Conservation (phyloP, 1,284 basidiomycete genomes). For the Blastosporella zonata region DNA sequence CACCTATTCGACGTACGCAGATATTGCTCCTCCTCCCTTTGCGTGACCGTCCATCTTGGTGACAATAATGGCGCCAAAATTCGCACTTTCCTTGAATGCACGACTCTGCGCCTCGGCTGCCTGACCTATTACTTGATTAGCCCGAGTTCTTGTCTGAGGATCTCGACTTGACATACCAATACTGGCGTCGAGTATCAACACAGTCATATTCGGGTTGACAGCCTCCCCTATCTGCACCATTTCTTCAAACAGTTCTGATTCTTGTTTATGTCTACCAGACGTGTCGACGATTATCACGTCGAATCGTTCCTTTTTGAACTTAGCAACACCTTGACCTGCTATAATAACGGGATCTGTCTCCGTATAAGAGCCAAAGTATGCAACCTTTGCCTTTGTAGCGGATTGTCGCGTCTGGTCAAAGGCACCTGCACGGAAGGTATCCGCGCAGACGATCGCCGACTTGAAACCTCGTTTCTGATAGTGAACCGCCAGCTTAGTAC, state of each 20-base stretch:
- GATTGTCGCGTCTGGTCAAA: conserved; percentile 97
- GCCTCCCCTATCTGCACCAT: conserved; percentile 97
- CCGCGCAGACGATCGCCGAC: conserved; percentile 98
- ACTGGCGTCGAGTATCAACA: conserved; percentile 86
- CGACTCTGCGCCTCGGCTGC: conserved; percentile 94
- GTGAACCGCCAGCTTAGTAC: conserved; percentile 95
- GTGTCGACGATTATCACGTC: conserved; percentile 99
- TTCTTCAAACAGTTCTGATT: conserved; percentile 95
- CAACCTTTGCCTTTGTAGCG: conserved; percentile 97
- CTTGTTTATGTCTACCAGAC: conserved; percentile 96
- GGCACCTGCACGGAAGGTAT: conserved; percentile 99
- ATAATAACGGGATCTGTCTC: conserved; percentile 98
- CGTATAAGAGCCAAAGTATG: conserved; percentile 98
- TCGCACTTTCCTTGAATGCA: conserved; percentile 97
- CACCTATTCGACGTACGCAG: conserved; percentile 68
- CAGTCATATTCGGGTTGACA: conserved; percentile 92
- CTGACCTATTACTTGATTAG: conserved; percentile 63
- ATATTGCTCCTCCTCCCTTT: conserved; percentile 98
- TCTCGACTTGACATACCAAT: conserved; percentile 50
- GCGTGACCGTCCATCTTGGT: conserved; percentile 99
- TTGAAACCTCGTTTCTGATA: conserved; percentile 98
- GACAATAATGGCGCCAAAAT: conserved; percentile 98
- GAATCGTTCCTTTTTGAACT: conserved; percentile 97
- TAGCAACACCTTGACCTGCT: conserved; percentile 90
- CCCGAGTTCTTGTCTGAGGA: background rate